Conservation (phyloP, 495 filamentous ascomycete genomes). For the Aspergillus mulundensis region DNA sequence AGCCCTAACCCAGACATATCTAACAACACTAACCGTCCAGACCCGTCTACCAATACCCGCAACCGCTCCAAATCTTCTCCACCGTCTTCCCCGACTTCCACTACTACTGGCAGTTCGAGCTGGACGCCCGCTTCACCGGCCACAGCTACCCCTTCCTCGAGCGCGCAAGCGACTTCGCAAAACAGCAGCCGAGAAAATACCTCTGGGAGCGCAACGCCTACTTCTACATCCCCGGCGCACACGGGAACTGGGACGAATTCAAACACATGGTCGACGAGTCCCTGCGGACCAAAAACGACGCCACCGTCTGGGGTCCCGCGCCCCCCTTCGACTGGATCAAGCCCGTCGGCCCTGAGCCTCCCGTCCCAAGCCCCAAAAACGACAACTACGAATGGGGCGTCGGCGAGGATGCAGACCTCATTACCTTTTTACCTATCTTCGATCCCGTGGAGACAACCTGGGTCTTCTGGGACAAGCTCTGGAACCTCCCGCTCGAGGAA, state of each 20-base stretch:
- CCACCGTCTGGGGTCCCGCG: constrained; percentile 57
- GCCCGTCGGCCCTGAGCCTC: constrained; percentile 57
- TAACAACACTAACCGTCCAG: neutral
- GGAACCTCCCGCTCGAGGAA: constrained; percentile 41
- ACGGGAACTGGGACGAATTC: constrained; percentile 56
- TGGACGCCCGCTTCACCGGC: constrained; percentile 63
- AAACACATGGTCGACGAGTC: constrained; percentile 43
- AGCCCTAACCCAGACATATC: neutral
- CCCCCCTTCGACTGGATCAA: constrained; percentile 41
- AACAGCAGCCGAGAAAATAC: constrained; percentile 57
- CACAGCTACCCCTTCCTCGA: constrained; percentile 67
- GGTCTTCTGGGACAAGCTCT: constrained; percentile 56
- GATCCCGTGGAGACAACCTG: constrained; percentile 57
- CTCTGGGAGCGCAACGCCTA: constrained; percentile 71
- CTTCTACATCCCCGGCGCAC: constrained; percentile 60
- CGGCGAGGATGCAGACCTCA: constrained; percentile 69
- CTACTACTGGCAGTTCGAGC: constrained; percentile 71
- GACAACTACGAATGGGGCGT: constrained; percentile 69
- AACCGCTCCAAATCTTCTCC: constrained; percentile 47
- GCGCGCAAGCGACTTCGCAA: constrained; percentile 54
- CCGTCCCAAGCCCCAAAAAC: constrained; percentile 44
- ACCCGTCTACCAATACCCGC: constrained; percentile 20
- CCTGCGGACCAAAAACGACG: constrained; percentile 30
- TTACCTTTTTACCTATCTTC: constrained; percentile 65
- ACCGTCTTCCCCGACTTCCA: constrained; percentile 65